phyloP scores from a whole-genome alignment of 805 yeast species.

The Brettanomyces anomalus region DNA sequence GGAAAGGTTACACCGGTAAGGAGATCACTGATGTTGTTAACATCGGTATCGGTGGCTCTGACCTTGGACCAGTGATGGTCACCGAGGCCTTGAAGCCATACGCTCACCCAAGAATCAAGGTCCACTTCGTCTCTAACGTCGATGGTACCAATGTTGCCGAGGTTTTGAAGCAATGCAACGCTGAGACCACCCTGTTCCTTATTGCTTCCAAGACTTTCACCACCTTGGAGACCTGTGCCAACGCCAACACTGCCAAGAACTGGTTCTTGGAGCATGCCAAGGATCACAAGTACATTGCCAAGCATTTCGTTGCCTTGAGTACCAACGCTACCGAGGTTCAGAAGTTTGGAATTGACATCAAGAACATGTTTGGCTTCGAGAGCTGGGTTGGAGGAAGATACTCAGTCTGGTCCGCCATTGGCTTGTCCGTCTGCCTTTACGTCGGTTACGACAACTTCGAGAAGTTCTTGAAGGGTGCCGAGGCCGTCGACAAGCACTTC shows the following conservation, averaged over 20 bases:
- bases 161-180: constrained; percentile 64
- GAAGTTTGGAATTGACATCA: constrained; percentile 94
- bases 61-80: constrained; percentile 98
- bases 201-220: constrained; percentile 98
- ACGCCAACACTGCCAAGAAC: constrained; percentile 88
- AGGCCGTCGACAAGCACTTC: constrained; percentile 93
- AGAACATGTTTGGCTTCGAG: constrained; percentile 97
- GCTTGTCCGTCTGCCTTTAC: constrained; percentile 89
- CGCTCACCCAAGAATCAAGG: constrained; percentile 61
- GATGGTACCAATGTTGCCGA: constrained; percentile 98
- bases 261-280: constrained; percentile 72
- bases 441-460: constrained; percentile 94
- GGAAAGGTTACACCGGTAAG: constrained; percentile 98
- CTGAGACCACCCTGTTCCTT: constrained; percentile 88
- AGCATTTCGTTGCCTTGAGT: constrained; percentile 95
- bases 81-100: constrained; percentile 95
- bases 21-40: constrained; percentile 88
- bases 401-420: constrained; percentile 99
- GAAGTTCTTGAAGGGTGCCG: constrained; percentile 91
- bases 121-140: constrained; percentile 94
- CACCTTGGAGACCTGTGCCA: constrained; percentile 96
- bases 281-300: constrained; percentile 70
- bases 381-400: constrained; percentile 99
- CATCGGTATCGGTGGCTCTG: constrained; percentile 99
- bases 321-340: constrained; percentile 88